phyloP scores from a whole-genome alignment of 1,284 basidiomycete genomes.

The Cryptococcus wingfieldii region DNA sequence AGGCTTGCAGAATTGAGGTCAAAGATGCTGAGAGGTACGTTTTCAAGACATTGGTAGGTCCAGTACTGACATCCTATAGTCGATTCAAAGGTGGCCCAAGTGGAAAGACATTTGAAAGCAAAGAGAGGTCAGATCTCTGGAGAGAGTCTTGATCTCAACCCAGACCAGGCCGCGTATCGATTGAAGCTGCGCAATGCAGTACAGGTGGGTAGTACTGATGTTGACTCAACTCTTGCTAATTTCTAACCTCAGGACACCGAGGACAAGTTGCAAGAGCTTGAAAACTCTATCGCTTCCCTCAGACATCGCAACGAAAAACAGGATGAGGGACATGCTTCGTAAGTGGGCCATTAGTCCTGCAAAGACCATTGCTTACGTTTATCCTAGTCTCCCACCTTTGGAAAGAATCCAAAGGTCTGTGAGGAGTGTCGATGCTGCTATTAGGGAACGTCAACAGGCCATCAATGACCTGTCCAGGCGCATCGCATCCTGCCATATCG shows the following conservation, averaged over 20 bases:
- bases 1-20: conserved; percentile 50
- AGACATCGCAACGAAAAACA: conserved; percentile 31
- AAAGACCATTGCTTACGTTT: background rate
- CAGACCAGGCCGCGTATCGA: conserved; percentile 53
- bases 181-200: conserved; percentile 47
- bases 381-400: conserved; percentile 44
- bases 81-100: conserved; percentile 51
- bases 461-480: conserved; percentile 51
- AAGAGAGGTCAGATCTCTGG: conserved; percentile 51
- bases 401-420: conserved; percentile 52
- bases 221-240: background rate
- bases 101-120: conserved; percentile 51
- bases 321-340: conserved; percentile 9
- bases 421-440: conserved; percentile 51
- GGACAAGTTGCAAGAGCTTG: conserved; percentile 47
- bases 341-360: conserved; percentile 1
- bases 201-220: conserved; percentile 20
- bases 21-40: conserved; percentile 49
- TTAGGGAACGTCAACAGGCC: conserved; percentile 45
- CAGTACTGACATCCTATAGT: conserved; percentile 30
- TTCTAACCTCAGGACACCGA: conserved; percentile 36
- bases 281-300: conserved; percentile 30
- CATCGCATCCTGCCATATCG: conserved; percentile 40
- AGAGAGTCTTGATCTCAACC: conserved; percentile 52
- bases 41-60: background rate